A percentile compares a stretch with the other conserved stretches of the same genome.
These are phyloP conservation scores for Trypanosoma caninum DNA, from an alignment of 208 protist genomes.

Conservation along the genomic window DNA sequence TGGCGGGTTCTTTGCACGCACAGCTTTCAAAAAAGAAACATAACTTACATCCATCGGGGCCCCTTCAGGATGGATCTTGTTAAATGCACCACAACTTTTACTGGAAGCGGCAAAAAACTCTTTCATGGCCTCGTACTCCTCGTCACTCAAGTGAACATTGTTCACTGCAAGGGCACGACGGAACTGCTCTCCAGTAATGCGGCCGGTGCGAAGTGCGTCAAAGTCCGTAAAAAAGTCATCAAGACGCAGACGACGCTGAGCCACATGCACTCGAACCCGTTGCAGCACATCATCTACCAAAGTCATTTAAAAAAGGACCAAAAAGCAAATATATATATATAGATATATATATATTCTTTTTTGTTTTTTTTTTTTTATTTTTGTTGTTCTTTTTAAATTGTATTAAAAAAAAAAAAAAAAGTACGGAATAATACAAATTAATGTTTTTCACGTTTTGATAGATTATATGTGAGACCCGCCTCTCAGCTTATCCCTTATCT, in stretches of 20 bases:
- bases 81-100: not conserved
- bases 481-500: not conserved
- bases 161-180: conserved; percentile 57
- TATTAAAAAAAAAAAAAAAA: too few relatives aligned
- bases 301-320: conserved; percentile 16
- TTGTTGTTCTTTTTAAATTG: too few relatives aligned
- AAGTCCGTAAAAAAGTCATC: conserved; percentile 85
- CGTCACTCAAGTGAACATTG: conserved; percentile 45
- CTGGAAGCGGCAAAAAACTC: conserved; percentile 27
- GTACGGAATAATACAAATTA: too few relatives aligned
- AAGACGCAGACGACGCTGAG: conserved; percentile 69
- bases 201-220: conserved; percentile 67
- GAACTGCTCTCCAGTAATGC: conserved; percentile 79
- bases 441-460: too few relatives aligned
- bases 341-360: too few relatives aligned
- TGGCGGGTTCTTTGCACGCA: conserved; percentile 32
- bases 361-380: too few relatives aligned
- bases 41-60: conserved; percentile 38
- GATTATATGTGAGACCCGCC: too few relatives aligned
- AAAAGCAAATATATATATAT: too few relatives aligned
- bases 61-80: conserved; percentile 1
- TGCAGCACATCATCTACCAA: conserved; percentile 32
- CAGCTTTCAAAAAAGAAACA: conserved; percentile 34
- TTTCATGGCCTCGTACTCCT: conserved; percentile 35
- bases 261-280: conserved; percentile 42